Evolutionary conservation across 164 flowering plant genomes (phyloP), one percentile per base, ranked within the genome.

Genomic region (Litsea cubeba): DNA sequence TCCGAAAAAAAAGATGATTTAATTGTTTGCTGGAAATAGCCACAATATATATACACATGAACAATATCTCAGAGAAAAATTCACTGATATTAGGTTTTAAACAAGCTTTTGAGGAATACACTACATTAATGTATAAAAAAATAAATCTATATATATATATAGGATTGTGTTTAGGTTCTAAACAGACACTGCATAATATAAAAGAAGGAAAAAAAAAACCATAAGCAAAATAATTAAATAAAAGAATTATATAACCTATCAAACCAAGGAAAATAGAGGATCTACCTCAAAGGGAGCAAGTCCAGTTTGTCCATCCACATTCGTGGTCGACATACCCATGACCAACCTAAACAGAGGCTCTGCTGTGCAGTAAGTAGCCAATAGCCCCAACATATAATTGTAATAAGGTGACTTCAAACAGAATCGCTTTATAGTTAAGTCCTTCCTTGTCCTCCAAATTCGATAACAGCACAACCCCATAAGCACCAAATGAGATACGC

Each of bases 251-350:
- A 54, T 3, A 17, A 54, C 12, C 60, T 3, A 54, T 3, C 60
- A 73, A 65, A 50, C 32, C 6, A 50, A 64, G 49, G 46, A 30
- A 50, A 25, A 46, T 24, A 2, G 40, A 50, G 22, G 65, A 57
- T 81, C 4, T 69, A 93, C 99, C 99, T 96, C 99, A 83, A 76
- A 96, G 6, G 98, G 99, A 74, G 97, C 91, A 72, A 96, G 82
- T 24, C 83, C 83, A 58, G 75, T 49, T 71, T 82, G 86, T 26
- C 94, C 92, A 80, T 92, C 97, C 24, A 94, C 72, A 79, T 92
- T 84, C n/a, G 86, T 71, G 1, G 86, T 72, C 3, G 99, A 96
- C 25, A 92, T 81, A 40, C 97, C 94, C 94, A 88, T 91, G 25
- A 91, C 82, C 87, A 96, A 78, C 81, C 94, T 87, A 81, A 78